Percentiles rank a stretch among this genome's conserved stretches.
phyloP scores from a whole-genome alignment of 2,329 filamentous ascomycete genomes.

The Amphichorda felina region DNA sequence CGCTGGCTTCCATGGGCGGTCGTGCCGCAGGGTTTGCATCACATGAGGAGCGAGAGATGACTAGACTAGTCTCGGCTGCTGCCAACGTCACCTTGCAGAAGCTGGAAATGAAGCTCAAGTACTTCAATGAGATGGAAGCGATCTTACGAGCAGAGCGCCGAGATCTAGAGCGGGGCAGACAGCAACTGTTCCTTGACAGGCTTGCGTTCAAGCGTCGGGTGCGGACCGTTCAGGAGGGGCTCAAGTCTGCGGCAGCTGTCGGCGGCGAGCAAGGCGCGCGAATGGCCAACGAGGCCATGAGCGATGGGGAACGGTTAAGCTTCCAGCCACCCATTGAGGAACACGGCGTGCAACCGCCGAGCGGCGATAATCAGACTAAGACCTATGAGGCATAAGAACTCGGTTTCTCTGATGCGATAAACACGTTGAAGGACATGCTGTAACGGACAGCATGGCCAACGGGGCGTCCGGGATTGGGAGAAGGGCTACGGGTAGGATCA shows the following conservation, averaged over 20 bases:
- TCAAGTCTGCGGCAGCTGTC: conserved; percentile 41
- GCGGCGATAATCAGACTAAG: conserved; percentile 43
- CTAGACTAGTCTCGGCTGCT: conserved; percentile 78
- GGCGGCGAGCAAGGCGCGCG: conserved; percentile 38
- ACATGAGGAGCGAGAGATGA: conserved; percentile 95
- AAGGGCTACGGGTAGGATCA: too few relatives aligned
- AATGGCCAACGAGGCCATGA: conserved; percentile 31
- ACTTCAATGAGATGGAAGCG: conserved; percentile 93
- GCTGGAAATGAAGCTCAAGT: conserved; percentile 87
- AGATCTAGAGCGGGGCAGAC: conserved; percentile 81
- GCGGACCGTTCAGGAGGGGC: conserved; percentile 64
- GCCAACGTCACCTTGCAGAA: conserved; percentile 94
- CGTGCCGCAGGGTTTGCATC: conserved; percentile 82
- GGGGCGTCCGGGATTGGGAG: not conserved
- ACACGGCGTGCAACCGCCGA: conserved; percentile 32
- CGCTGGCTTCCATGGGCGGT: conserved; percentile 75
- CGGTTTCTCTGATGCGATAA: too few relatives aligned
- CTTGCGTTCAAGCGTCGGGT: conserved; percentile 83
- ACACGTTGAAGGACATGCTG: not conserved
- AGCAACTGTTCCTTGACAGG: conserved; percentile 88
- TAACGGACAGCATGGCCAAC: not conserved
- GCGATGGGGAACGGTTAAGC: conserved; percentile 38
- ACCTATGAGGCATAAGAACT: conserved; percentile 41
- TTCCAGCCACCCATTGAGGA: conserved; percentile 34
- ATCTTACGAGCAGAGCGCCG: conserved; percentile 84